Evolutionary conservation across 2,329 filamentous ascomycete species (phyloP).

Genomic region (Xylariaceae sp.): DNA sequence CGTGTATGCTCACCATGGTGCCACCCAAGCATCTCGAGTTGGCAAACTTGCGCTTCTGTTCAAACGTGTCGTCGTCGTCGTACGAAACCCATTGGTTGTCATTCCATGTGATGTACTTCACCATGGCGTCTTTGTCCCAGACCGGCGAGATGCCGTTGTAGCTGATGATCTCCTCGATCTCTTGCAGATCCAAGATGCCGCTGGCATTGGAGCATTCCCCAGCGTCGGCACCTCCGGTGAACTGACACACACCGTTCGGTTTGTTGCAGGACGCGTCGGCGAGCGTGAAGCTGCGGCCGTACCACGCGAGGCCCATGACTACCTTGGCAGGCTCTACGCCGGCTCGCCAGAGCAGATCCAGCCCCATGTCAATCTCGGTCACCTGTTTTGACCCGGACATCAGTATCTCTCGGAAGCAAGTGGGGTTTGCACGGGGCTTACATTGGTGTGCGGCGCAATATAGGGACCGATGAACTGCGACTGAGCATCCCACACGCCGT

Average conservation of each 20-base stretch:
- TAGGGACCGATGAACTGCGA: too few species aligned
- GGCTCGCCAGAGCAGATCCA: slow-evolving; percentile 39
- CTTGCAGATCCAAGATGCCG: slow-evolving; percentile 24
- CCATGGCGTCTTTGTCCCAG: slow-evolving; percentile 11
- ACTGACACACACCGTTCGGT: slow-evolving; percentile 18
- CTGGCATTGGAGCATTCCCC: slow-evolving; percentile 19
- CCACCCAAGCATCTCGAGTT: slow-evolving; percentile 24
- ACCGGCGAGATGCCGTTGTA: slow-evolving; percentile 11
- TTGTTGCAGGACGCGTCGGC: slow-evolving; percentile 18
- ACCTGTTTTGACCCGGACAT: too few species aligned
- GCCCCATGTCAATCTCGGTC: too few species aligned
- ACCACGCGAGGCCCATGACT: slow-evolving; percentile 39
- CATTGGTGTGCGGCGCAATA: too few species aligned
- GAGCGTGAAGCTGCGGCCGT: slow-evolving; percentile 37
- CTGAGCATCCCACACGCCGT: slow-evolving; percentile 37
- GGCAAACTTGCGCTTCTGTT: slow-evolving; percentile 20
- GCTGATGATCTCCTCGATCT: slow-evolving; percentile 25
- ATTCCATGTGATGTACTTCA: slow-evolving; percentile 21
- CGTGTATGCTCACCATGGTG: too few species aligned
- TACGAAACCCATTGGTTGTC: slow-evolving; percentile 21
- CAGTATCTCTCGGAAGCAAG: too few species aligned
- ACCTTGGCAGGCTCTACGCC: slow-evolving; percentile 32
- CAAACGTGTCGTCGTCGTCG: slow-evolving; percentile 20
- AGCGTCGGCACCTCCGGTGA: slow-evolving; percentile 17
- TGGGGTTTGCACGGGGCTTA: too few species aligned